Conservation (phyloP, 1,284 basidiomycete genomes). For the Athelia sp. region DNA sequence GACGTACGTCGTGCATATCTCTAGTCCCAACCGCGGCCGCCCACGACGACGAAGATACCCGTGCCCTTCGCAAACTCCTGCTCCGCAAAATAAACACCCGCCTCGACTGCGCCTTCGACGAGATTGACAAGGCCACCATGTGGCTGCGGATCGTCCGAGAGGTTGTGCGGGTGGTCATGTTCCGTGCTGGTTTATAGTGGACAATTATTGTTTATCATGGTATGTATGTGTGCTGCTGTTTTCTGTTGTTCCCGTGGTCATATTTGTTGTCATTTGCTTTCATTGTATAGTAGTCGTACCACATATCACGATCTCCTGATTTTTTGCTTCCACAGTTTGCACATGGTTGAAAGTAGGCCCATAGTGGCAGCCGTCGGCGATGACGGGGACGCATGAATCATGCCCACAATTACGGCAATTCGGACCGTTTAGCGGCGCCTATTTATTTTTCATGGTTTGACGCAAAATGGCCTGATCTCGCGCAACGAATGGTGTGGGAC, state of each 20-base stretch:
- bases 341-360: no score
- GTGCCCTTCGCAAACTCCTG: constrained; percentile 51
- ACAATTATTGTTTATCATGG: no score
- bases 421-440: no score
- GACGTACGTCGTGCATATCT: constrained; percentile 30
- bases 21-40: constrained; percentile 32
- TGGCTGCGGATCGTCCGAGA: constrained; percentile 64
- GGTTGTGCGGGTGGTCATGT: constrained; percentile 51
- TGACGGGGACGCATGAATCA: no score
- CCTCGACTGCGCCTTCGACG: constrained; percentile 53
- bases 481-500: not conserved
- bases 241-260: no score
- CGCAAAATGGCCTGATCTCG: not conserved
- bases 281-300: no score
- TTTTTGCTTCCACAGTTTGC: no score
- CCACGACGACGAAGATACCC: constrained; percentile 53
- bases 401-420: no score
- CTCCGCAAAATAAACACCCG: constrained; percentile 58
- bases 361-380: no score
- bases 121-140: constrained; percentile 50
- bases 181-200: constrained; percentile 35
- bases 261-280: no score
- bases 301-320: no score
- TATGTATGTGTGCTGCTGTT: no score
- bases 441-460: not conserved